phyloP scores from a whole-genome alignment of 768 basidiomycete species.

The Leccinum longicurvipes region DNA sequence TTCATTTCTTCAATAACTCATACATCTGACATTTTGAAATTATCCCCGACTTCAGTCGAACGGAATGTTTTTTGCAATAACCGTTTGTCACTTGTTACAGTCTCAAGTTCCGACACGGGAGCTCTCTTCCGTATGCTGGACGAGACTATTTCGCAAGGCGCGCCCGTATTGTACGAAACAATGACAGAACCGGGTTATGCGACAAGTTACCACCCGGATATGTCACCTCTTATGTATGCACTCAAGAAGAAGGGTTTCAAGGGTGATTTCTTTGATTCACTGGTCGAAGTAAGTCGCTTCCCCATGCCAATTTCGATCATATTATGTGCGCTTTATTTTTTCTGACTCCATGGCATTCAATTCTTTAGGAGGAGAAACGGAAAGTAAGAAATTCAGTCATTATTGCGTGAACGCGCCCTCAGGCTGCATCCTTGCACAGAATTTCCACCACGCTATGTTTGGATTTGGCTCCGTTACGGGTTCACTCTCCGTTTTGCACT shows the following conservation, averaged over 20 bases:
- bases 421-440: conserved; percentile 9
- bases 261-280: conserved; percentile 21
- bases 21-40: neutral
- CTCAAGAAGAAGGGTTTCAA: conserved; percentile 12
- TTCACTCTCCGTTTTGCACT: conserved; percentile 20
- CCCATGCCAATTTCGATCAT: neutral
- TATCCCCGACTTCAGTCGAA: conserved; percentile 13
- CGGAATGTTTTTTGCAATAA: conserved; percentile 32
- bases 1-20: neutral
- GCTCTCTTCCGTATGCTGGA: conserved; percentile 7
- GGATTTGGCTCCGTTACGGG: conserved; percentile 20
- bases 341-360: neutral
- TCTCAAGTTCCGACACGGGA: conserved; percentile 8
- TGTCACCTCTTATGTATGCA: conserved; percentile 23
- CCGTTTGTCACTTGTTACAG: conserved; percentile 29
- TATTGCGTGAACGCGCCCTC: neutral
- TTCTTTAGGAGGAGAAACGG: conserved; percentile 10
- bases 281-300: conserved; percentile 17
- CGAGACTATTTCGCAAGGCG: conserved; percentile 12
- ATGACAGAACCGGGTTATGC: conserved; percentile 26
- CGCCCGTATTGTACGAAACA: conserved; percentile 20
- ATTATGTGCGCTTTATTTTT: neutral
- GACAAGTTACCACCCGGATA: conserved; percentile 18
- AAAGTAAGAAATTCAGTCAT: conserved; percentile 4
- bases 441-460: conserved; percentile 24